These are phyloP conservation scores for Fagopyrum tataricum DNA, from an alignment of 148 eudicot genomes.

Conservation along the genomic window DNA sequence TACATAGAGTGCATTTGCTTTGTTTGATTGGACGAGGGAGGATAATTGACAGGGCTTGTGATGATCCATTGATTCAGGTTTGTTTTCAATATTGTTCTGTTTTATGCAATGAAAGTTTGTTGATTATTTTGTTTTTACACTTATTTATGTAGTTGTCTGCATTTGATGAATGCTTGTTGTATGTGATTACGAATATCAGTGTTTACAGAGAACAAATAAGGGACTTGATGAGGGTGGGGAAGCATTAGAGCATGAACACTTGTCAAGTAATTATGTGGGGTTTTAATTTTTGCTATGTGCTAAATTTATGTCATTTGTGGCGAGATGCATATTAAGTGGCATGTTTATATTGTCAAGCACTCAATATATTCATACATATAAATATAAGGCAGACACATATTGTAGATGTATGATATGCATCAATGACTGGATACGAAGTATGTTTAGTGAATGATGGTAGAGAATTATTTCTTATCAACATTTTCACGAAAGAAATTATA, in stretches of 20 bases:
- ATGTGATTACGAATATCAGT: not conserved
- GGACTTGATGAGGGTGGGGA: not conserved
- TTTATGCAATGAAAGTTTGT: not conserved
- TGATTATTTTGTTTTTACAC: not conserved
- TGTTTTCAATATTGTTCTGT: not conserved
- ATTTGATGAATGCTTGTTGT: not conserved
- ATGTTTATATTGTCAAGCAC: not conserved
- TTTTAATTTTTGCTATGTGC: not conserved
- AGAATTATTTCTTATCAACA: not conserved
- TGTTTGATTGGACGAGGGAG: constrained; percentile 90
- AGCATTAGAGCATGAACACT: not conserved
- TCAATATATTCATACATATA: not conserved
- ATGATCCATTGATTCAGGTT: constrained; percentile 93
- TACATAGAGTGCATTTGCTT: constrained; percentile 84
- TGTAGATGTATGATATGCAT: not conserved
- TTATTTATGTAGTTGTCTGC: not conserved
- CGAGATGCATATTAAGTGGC: not conserved
- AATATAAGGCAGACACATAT: not conserved
- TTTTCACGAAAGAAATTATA: not conserved
- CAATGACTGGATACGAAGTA: not conserved
- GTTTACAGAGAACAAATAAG: not conserved
- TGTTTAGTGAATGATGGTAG: not conserved
- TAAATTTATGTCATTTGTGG: not conserved
- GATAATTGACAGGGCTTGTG: constrained; percentile 69
- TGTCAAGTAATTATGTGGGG: not conserved